Base-by-base conservation (phyloP, 495 filamentous ascomycete genomes). In the Penicillium maclennaniae region DNA sequence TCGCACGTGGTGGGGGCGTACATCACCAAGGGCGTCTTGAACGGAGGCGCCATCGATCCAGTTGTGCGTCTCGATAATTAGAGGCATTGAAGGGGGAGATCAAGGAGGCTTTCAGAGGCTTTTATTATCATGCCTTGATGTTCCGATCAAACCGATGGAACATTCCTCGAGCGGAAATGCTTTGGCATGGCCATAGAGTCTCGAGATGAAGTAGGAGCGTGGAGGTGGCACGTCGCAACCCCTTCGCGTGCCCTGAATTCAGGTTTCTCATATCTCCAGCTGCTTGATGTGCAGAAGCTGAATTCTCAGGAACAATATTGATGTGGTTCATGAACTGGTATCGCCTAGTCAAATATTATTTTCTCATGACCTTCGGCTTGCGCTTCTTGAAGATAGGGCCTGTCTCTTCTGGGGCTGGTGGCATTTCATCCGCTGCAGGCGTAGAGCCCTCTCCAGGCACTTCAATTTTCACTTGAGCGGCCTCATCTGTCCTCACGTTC, bases 351-450 rank as follows among this genome's bases (percentile, higher is more conserved):
- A 20, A n/a, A 25, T 1, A 9, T 46, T 61, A 75, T 68, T 69
- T 75, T 55, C 62, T 69, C 59, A 88, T 81, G 28, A 83, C 82
- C 67, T 91, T 95, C 1, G 86, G 79, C 64, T 93, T 96, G 56
- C 92, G 83, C 71, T 95, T 95, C 72, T 95, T 97, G 75, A 97
- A 97, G 12, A 93, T 72, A 17, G 92, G 77, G 0, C 71, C 79
- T 4, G 67, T 57, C 6, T 54, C 56, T 12, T 66, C 61, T 46
- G 67, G 64, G 3, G 49, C 61, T 44, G 71, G 67, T 15, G 55
- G 34, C 27, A 70, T 73, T 15, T 68, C 54, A 4, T 52, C 51
- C n/a, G 45, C 40, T 2, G 21, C 14, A 6, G 40, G 20, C 4
- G 42, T 27, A 31, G 49, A 20, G 39, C 50, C 31, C 36, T 54